Percentiles rank a stretch among this genome's conserved stretches.
Evolutionary conservation across 108 stramenopile species (phyloP).

Genomic region (Epithemia pelagica): DNA sequence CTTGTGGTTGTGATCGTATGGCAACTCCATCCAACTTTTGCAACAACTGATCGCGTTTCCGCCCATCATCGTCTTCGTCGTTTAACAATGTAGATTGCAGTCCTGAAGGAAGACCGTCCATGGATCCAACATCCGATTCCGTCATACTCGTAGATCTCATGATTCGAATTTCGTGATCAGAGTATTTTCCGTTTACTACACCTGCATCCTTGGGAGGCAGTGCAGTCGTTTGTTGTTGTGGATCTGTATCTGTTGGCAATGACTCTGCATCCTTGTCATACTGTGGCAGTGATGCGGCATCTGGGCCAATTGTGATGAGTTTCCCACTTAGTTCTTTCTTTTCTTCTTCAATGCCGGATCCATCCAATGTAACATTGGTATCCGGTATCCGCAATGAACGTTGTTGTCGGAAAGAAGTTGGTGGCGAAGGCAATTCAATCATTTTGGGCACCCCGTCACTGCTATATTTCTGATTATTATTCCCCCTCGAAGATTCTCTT

Average conservation of each 20-base stretch:
- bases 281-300: not conserved
- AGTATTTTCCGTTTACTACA: too few species aligned
- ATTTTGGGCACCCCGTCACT: not conserved
- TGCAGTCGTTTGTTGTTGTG: not conserved
- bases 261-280: not conserved
- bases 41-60: not conserved
- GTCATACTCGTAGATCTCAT: constrained; percentile 1
- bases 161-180: not conserved
- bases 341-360: not conserved
- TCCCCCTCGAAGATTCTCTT: too few species aligned
- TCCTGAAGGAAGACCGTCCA: constrained; percentile 1
- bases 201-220: not conserved
- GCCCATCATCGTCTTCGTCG: not conserved
- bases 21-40: constrained; percentile 1
- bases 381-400: too few species aligned
- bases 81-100: not conserved
- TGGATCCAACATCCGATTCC: constrained; percentile 3
- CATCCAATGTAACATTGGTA: too few species aligned
- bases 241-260: not conserved
- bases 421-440: not conserved
- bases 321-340: not conserved
- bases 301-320: not conserved
- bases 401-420: too few species aligned
- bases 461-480: too few species aligned
- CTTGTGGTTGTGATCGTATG: not conserved